Base-by-base conservation (phyloP, 495 filamentous ascomycete genomes). In the Eremomyces bilateralis region DNA sequence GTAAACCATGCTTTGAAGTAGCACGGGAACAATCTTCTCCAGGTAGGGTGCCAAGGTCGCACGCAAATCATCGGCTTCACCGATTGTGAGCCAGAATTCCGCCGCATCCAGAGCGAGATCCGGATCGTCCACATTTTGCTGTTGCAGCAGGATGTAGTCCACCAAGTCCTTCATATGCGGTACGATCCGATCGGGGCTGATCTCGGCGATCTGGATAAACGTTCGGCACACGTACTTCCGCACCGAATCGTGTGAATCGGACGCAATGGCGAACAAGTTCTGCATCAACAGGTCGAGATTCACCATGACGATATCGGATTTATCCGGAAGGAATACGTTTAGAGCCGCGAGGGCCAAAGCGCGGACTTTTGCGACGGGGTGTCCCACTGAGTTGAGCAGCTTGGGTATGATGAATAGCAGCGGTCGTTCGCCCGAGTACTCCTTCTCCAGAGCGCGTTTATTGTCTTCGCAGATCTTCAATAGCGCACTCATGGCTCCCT, bases 381-480 rank as follows among this genome's bases (percentile, higher is more conserved):
- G 80, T 36, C 69, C 64, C 20, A 80, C 85, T 38, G 92, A 85
- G 21, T 84, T 65, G 37, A 99, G 66, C 45, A 95, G 65, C 51
- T 88, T 85, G 16, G 90, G 88, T 31, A 95, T 75, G 21, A 99
- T 73, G 40, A 88, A 72, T 46, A 77, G 72, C 22, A 95, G 64
- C 3, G 88, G 88, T 19, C 80, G 67, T 51, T 91, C 72, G 34
- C 82, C 80, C 38, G 78, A 63, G 47, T 90, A 79, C 28, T 91
- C 81, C 43, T 71, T 66, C 53, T 93, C 82, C 37, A 99, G 59
- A 38, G 79, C 62, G 45, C 77, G 77, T 50, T 73, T 77, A 55
- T 85, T 93, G 54, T 99, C 88, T 53, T 95, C 83, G 56, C 90
- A 99, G 43, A 95, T 80, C 60, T 94, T 95, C 42, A 73, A 60